These are phyloP conservation scores for Phalaenopsis equestris DNA, from an alignment of 106 monocot species.

Conservation along the genomic window DNA sequence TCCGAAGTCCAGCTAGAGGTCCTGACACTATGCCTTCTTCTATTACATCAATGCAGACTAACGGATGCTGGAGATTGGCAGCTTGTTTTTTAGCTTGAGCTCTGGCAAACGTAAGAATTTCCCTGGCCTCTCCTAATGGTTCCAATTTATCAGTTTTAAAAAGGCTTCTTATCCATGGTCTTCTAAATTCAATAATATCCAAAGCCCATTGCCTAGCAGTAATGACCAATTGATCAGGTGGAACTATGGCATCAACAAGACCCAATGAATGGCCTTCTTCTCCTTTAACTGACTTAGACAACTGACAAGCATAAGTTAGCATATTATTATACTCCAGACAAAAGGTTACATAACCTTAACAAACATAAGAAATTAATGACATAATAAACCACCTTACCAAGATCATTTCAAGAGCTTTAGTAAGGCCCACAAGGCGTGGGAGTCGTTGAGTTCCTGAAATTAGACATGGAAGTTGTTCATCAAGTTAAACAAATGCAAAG, in stretches of 20 bases:
- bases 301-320: slow-evolving; percentile 18
- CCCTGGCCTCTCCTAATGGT: slow-evolving; percentile 52
- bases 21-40: slow-evolving; percentile 82
- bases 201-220: slow-evolving; percentile 70
- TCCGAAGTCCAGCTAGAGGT: slow-evolving; percentile 68
- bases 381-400: slow-evolving; percentile 34
- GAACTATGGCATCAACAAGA: slow-evolving; percentile 62
- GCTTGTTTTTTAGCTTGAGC: slow-evolving; percentile 50
- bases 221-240: slow-evolving; percentile 43
- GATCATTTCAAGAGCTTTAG: slow-evolving; percentile 93
- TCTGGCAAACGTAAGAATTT: slow-evolving; percentile 78
- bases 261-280: slow-evolving; percentile 60
- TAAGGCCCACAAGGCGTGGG: slow-evolving; percentile 80
- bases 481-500: not conserved
- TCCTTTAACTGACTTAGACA: slow-evolving; percentile 80
- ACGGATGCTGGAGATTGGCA: slow-evolving; percentile 59
- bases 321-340: not conserved
- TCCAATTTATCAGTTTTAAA: slow-evolving; percentile 74
- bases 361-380: not conserved
- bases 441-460: slow-evolving; percentile 82
- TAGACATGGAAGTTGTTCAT: slow-evolving; percentile 1
- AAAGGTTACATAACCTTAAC: not conserved
- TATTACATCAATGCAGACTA: slow-evolving; percentile 81
- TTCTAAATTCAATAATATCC: slow-evolving; percentile 65
- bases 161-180: slow-evolving; percentile 76